These are phyloP conservation scores for Trametes cinnabarina DNA, from an alignment of 768 basidiomycete genomes.

Conservation along the genomic window DNA sequence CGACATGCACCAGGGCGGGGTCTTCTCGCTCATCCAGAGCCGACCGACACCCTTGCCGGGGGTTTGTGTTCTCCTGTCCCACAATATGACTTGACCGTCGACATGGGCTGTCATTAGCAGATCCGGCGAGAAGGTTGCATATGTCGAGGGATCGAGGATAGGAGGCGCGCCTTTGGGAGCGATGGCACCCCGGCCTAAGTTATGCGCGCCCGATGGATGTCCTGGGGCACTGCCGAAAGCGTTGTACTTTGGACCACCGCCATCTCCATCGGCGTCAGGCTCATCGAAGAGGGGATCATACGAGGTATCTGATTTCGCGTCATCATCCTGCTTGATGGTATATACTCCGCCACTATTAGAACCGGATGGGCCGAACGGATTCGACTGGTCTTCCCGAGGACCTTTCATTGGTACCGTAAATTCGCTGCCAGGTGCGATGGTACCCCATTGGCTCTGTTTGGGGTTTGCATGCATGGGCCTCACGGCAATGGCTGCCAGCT, in stretches of 20 bases:
- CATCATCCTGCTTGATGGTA: constrained; percentile 40
- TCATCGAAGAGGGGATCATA: constrained; percentile 91
- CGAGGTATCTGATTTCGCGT: constrained; percentile 75
- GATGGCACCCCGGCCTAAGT: constrained; percentile 16
- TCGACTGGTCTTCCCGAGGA: background rate
- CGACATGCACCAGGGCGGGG: constrained; percentile 94
- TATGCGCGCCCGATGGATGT: constrained; percentile 1
- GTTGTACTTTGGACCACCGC: constrained; percentile 10
- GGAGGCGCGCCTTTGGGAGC: constrained; percentile 74
- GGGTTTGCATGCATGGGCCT: constrained; percentile 53
- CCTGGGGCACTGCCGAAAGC: background rate
- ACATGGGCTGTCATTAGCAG: constrained; percentile 85
- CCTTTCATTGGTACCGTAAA: constrained; percentile 11
- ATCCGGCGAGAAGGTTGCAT: constrained; percentile 71
- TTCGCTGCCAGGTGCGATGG: constrained; percentile 5
- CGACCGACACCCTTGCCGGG: constrained; percentile 74
- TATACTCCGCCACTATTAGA: constrained; percentile 11
- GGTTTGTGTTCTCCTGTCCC: constrained; percentile 77
- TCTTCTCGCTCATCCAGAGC: constrained; percentile 87
- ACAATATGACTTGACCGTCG: constrained; percentile 89
- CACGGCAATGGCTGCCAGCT: constrained; percentile 78
- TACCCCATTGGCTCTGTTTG: constrained; percentile 22
- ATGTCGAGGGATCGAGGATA: constrained; percentile 59
- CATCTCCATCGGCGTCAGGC: constrained; percentile 54
- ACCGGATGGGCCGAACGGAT: constrained; percentile 15